phyloP scores from a whole-genome alignment of 208 protist species.

The Leishmania major region DNA sequence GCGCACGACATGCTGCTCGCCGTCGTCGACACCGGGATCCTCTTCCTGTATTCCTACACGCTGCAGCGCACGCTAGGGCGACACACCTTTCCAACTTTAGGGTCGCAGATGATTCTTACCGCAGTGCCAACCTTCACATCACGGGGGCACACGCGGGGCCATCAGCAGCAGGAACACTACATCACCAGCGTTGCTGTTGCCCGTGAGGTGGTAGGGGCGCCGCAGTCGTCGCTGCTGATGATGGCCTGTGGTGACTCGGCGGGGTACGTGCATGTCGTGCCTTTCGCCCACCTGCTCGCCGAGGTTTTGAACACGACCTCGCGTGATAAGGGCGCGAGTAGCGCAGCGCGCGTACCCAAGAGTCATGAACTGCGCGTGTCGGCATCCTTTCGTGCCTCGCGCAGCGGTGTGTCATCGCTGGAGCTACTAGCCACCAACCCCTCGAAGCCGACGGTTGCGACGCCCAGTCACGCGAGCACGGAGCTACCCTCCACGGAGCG shows the following conservation, averaged over 20 bases:
- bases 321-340: slow-evolving; percentile 4
- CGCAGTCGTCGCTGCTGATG: slow-evolving; percentile 10
- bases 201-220: not conserved
- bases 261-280: slow-evolving; percentile 25
- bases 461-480: not conserved
- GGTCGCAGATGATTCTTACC: not conserved
- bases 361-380: slow-evolving; percentile 12
- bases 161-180: slow-evolving; percentile 21
- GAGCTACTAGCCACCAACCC: not conserved
- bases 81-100: slow-evolving; percentile 21
- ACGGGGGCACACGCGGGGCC: not conserved
- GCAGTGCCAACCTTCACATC: not conserved
- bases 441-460: not conserved
- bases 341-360: not conserved
- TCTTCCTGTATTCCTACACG: slow-evolving; percentile 79
- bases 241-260: slow-evolving; percentile 29
- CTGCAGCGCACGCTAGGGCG: slow-evolving; percentile 46
- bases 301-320: slow-evolving; percentile 8
- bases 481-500: not conserved
- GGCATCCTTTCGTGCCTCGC: slow-evolving; percentile 30
- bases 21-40: slow-evolving; percentile 67
- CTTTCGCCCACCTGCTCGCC: slow-evolving; percentile 11
- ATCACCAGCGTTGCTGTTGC: slow-evolving; percentile 21
- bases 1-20: slow-evolving; percentile 76
- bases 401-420: slow-evolving; percentile 22